Evolutionary conservation across 176 grass and related monocot species (phyloP), one percentile per base, ranked within the genome.

Genomic region (Carex cristatella): DNA sequence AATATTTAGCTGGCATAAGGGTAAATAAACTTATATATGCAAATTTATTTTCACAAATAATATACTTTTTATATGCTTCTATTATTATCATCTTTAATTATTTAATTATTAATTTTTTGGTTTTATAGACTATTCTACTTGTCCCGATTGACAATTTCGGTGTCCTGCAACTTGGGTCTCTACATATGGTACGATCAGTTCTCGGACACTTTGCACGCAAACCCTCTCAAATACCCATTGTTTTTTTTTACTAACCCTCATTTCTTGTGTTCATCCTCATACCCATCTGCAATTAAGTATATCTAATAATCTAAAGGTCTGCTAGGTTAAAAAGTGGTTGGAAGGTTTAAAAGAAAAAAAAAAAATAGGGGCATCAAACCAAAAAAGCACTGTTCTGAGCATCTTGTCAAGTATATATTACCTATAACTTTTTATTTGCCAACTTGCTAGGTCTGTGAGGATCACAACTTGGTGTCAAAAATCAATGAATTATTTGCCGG

Each of bases 121-220:
- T 81, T 84, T 67, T 87, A 63, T 84, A 93, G 94, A 91, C 94
- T 54, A 67, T 97, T 84, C 78, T 97, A 51, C 79, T 93, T 88
- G 86, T 97, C 84, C 88, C 89, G 10, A 79, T 90, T 81, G 37
- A 51, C 16, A 86, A 89, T 85, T 61, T 89, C 48, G 91, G 91
- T 63, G 89, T 93, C 85, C 75, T 97, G 72, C 87, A 97, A 63
- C 48, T 97, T 15, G 94, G 94, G 33, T 93, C 94, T 74, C 83
- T 88, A 83, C 61, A 93, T 79, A 81, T 15, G 89, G 94, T 97
- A 87, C 71, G 62, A 69, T 84, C 65, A 63, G 16, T 78, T 56
- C 69, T 53, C 19, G 75, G 44, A 13, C 54, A 60, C 57, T 60
- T 15, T n/a, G 1, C 15, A 60, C 57, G 0, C 0, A 5, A 60